Evolutionary conservation across 2,329 filamentous ascomycete genomes (phyloP).

Genomic region (Metarhizium rileyi): DNA sequence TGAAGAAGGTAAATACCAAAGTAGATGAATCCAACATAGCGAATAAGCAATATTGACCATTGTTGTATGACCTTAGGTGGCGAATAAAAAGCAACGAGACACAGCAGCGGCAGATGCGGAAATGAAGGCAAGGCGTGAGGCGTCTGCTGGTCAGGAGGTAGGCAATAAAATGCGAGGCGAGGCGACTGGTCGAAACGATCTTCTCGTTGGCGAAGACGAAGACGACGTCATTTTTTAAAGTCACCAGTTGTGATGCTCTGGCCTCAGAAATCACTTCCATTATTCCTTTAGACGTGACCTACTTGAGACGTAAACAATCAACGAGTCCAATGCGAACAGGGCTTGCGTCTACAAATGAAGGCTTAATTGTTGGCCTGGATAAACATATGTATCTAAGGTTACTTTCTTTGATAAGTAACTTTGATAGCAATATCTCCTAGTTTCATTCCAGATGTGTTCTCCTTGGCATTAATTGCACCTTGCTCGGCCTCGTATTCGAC

Average conservation of each 20-base stretch:
- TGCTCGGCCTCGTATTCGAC: slow-evolving; percentile 90
- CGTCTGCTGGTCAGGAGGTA: slow-evolving; percentile 18
- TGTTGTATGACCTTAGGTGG: slow-evolving; percentile 37
- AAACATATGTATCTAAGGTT: too few relatives aligned
- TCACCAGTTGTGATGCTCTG: neutral
- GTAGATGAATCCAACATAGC: neutral
- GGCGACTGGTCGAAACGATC: slow-evolving; percentile 42
- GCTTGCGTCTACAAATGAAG: neutral
- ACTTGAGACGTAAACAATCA: neutral
- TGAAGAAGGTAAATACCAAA: slow-evolving; percentile 62
- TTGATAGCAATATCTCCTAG: slow-evolving; percentile 74
- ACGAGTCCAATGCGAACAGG: neutral
- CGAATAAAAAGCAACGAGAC: slow-evolving; percentile 74
- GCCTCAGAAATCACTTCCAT: neutral
- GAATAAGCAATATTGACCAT: neutral
- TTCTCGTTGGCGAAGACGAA: slow-evolving; percentile 68
- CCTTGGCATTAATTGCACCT: slow-evolving; percentile 86
- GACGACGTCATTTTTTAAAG: slow-evolving; percentile 78
- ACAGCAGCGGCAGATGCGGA: slow-evolving; percentile 62
- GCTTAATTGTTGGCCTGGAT: neutral
- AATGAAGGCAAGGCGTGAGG: slow-evolving; percentile 62
- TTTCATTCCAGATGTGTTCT: slow-evolving; percentile 78
- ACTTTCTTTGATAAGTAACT: slow-evolving; percentile 94
- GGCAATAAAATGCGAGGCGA: slow-evolving; percentile 29
- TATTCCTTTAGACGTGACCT: neutral